Percentiles rank a stretch among this genome's conserved stretches.
These are phyloP conservation scores for Candida dajiaensis DNA, from an alignment of 805 yeast species.

Conservation along the genomic window DNA sequence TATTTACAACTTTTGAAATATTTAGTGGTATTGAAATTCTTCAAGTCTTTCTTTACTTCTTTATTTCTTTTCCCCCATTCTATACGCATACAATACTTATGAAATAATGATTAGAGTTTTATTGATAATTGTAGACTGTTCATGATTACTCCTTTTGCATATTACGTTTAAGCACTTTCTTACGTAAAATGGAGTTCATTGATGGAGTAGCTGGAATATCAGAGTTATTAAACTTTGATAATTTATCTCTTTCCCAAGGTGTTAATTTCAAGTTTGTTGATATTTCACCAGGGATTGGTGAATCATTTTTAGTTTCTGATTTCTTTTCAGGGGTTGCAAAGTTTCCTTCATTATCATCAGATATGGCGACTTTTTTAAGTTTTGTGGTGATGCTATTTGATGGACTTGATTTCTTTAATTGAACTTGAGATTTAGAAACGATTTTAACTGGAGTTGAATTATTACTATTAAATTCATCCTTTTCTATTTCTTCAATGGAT, in stretches of 20 bases:
- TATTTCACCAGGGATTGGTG: slow-evolving; percentile 11
- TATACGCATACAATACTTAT: neutral
- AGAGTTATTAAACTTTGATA: neutral
- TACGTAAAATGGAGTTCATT: neutral
- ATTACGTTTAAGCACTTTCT: slow-evolving; percentile 2
- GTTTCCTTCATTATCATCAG: neutral
- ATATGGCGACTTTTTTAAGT: slow-evolving; percentile 1
- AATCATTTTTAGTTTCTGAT: neutral
- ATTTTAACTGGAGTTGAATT: slow-evolving; percentile 1
- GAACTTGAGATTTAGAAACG: neutral
- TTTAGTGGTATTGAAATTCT: too few relatives aligned
- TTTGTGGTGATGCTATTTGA: neutral
- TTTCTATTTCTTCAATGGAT: neutral
- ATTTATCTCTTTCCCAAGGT: slow-evolving; percentile 27
- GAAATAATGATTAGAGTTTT: neutral
- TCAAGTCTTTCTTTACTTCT: too few relatives aligned
- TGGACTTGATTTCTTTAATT: neutral
- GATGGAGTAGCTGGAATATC: slow-evolving; percentile 1
- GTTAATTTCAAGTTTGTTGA: slow-evolving; percentile 12
- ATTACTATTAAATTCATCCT: neutral
- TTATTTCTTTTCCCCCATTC: neutral
- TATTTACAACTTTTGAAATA: too few relatives aligned
- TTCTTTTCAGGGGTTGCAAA: neutral
- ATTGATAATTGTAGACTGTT: too few relatives aligned
- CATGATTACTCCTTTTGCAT: neutral